phyloP scores from a whole-genome alignment of 73 alveolate species.

The Paramecium primaurelia region DNA sequence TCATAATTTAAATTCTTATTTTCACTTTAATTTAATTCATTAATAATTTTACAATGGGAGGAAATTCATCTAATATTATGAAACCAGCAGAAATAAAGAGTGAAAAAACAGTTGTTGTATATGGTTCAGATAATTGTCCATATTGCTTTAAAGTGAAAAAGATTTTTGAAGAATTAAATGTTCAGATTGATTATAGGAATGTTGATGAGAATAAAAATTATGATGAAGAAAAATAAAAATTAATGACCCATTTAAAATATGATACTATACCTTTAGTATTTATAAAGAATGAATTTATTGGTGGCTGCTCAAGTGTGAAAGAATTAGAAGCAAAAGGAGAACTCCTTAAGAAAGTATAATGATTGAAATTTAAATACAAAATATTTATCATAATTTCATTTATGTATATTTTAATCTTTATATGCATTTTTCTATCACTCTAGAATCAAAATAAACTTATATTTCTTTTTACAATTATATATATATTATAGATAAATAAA shows the following conservation, averaged over 20 bases:
- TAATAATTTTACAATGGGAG: background rate
- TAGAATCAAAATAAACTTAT: no score
- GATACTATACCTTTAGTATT: constrained; percentile 32
- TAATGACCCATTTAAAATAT: background rate
- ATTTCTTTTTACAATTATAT: no score
- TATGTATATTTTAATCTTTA: background rate
- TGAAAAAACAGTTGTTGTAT: background rate
- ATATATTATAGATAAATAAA: no score
- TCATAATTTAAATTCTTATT: background rate
- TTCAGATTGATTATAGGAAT: constrained; percentile 14
- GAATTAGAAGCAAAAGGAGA: constrained; percentile 41
- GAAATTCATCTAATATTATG: background rate
- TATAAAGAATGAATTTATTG: background rate
- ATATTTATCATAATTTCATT: background rate
- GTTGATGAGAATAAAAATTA: background rate
- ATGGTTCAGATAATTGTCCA: constrained; percentile 35
- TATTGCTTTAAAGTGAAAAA: constrained; percentile 32
- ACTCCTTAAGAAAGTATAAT: background rate
- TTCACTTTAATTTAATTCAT: background rate
- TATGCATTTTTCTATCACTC: background rate
- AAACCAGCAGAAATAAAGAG: background rate
- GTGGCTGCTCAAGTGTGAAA: constrained; percentile 18
- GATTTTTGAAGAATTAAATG: constrained; percentile 9
- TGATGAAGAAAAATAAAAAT: background rate
- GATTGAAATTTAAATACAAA: background rate